These are phyloP conservation scores for Saccharum officinarum DNA, from an alignment of 176 grass and related monocot genomes.

Conservation along the genomic window DNA sequence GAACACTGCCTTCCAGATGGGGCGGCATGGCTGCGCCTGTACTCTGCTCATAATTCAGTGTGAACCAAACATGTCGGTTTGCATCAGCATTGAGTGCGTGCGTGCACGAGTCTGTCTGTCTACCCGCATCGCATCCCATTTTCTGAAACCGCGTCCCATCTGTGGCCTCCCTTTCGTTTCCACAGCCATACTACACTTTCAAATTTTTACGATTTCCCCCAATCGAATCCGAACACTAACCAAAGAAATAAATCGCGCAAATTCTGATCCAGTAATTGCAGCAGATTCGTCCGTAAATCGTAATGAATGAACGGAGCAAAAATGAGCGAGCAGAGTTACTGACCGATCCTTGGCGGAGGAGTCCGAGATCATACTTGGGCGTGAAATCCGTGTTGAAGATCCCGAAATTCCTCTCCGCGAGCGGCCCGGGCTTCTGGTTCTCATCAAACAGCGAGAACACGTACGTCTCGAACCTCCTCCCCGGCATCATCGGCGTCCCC, in stretches of 20 bases:
- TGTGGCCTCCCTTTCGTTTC: not conserved
- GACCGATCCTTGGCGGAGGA: conserved; percentile 47
- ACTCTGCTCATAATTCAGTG: not conserved
- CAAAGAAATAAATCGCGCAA: too few species aligned
- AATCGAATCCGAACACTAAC: not conserved
- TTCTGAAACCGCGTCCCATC: not conserved
- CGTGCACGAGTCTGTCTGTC: too few species aligned
- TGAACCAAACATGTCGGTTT: too few species aligned
- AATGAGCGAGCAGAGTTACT: not conserved
- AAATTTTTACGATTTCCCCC: not conserved
- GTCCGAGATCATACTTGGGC: conserved; percentile 70
- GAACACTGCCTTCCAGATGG: conserved; percentile 24
- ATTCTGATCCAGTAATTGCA: not conserved
- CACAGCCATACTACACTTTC: not conserved
- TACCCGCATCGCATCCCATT: too few species aligned
- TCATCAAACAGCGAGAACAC: conserved; percentile 88
- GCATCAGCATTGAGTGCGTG: too few species aligned
- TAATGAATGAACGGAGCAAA: too few species aligned
- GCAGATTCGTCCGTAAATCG: not conserved
- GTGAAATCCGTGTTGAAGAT: conserved; percentile 69
- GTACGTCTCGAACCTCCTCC: conserved; percentile 69
- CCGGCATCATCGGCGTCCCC: conserved; percentile 74
- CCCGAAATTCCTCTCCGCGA: conserved; percentile 82
- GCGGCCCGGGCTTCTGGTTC: conserved; percentile 65
- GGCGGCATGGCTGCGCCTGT: not conserved